Evolutionary conservation across 345 rosid species (phyloP), one percentile per base, ranked within the genome.

Genomic region (Dipteronia dyeriana): DNA sequence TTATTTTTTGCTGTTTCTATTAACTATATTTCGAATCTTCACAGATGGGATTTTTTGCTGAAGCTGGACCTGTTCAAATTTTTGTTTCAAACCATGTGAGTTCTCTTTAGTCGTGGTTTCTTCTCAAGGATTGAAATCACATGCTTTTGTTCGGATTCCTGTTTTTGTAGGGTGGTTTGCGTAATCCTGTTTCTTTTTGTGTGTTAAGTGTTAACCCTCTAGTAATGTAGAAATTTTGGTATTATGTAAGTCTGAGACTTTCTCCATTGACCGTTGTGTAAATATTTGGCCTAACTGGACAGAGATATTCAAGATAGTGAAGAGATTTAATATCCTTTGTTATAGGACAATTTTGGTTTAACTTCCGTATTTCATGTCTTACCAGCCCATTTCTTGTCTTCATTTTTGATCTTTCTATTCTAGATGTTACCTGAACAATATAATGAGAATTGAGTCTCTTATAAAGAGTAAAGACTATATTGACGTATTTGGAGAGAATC

Each of bases 21-120:
- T 54, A 26, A 22, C 38, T 29, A 14, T 47, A 45, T 60, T 5
- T 64, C 47, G 57, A 73, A 53, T 9, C 63, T 9, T 70, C 60
- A 25, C 86, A 95, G 99, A 92, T 95, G 98, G 99, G 99, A 39
- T 95, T 93, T 83, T 95, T 92, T 26, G 99, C 98, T 0, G 98
- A 93, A 74, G 97, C 97, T 78, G 97, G 98, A 0, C 99, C 98
- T n/a, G 98, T 95, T 86, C 97, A 95, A 86, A 87, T 95, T 66
- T 95, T 95, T 80, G 95, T 93, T 82, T 95, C 99, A 20, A 95
- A 91, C 82, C 99, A 95, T 79, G 99, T 92, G 74, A 88, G 94
- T 80, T 56, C 64, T 22, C 31, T 20, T 22, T 62, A 51, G 34
- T 71, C 25, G 20, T 69, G 71, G 20, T 41, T 72, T 76, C 43